phyloP scores from a whole-genome alignment of 257 asterid species.

The Solanum peruvianum region DNA sequence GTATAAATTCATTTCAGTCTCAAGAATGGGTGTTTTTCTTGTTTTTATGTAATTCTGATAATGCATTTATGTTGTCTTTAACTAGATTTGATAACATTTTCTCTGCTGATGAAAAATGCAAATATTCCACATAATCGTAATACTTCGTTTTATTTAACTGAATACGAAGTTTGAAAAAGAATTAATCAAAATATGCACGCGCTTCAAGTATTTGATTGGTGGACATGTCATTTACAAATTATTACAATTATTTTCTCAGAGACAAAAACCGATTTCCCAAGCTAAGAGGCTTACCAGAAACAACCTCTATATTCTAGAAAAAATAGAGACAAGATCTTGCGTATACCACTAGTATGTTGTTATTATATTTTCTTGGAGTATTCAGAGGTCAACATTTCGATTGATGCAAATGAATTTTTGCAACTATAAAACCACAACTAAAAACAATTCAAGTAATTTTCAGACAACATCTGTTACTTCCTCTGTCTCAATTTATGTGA shows the following conservation, averaged over 20 bases:
- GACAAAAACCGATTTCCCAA: not conserved
- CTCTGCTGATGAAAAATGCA: not conserved
- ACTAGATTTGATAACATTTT: not conserved
- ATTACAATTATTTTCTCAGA: not conserved
- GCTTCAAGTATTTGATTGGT: not conserved
- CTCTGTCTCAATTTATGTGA: not conserved
- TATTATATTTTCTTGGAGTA: not conserved
- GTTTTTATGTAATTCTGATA: not conserved
- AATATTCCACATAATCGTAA: not conserved
- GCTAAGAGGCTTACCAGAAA: not conserved
- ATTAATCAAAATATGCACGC: not conserved
- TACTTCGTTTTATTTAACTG: not conserved
- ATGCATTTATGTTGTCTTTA: not conserved
- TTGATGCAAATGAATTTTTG: not conserved
- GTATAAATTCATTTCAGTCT: not conserved
- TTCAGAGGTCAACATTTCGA: not conserved
- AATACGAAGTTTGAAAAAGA: not conserved
- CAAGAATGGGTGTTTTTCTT: too few species aligned
- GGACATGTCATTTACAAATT: not conserved
- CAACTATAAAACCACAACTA: not conserved
- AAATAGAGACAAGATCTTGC: accelerated
- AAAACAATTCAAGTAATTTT: not conserved
- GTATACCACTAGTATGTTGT: not conserved
- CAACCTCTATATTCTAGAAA: not conserved
- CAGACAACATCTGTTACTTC: not conserved